Base-by-base conservation (phyloP, 495 filamentous ascomycete genomes). In the Daldinia childiae region DNA sequence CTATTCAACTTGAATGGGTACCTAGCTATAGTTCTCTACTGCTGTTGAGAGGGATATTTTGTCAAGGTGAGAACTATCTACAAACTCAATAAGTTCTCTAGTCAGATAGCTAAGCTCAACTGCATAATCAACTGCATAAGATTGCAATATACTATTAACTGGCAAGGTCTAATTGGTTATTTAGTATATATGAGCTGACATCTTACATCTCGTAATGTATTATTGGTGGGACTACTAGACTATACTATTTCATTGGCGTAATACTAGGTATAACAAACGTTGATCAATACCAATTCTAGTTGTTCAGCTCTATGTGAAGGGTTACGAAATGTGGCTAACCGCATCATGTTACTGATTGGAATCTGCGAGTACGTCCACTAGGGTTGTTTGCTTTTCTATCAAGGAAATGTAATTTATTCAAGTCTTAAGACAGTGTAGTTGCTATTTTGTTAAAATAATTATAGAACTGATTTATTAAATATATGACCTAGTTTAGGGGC, bases 221-320 rank as follows among this genome's bases (percentile, higher is more conserved):
- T 48, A 24, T 4, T 48, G 19, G 43, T 21, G 43, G 4, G 24
- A 48, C 17, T 5, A 48, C 43, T 24, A 11, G 1, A 48, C 6
- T 21, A 21, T 21, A 48, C 9, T 48, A 24, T 48, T 24, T 12
- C 14, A 48, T 48, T 24, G 17, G 43, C 43, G 3, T 9, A 24
- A 3, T 19, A 21, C 14, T 24, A 8, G 8, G 1, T 48, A 24
- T 24, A 48, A 24, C 0, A 11, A 1, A 14, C 48, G 69, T 60
- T 26, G 59, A 72, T 72, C 69, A 55, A 55, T 60, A 19, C 69
- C 27, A 1, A 15, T 58, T 60, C 7, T 15, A 9, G 58, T 30
- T 52, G 17, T 72, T 68, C 69, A 72, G 69, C 60, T 68, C 19
- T 57, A 3, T 51, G 6, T 27, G n/a, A 38, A 29, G 41, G 57